Conservation (phyloP, 257 asterid genomes). For the Fraxinus pennsylvanica region DNA sequence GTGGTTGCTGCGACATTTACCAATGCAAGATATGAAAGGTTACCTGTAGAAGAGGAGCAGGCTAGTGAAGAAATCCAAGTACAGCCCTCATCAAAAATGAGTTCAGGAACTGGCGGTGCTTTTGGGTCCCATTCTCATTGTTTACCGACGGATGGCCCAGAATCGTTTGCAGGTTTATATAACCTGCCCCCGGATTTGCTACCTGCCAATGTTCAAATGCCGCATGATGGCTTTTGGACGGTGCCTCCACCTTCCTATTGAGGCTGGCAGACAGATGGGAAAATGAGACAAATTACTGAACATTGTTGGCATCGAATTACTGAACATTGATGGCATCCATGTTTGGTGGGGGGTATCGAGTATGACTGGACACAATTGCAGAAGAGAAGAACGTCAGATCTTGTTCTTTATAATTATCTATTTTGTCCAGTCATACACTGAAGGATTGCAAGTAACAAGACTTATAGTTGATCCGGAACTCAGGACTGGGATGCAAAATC, state of each 20-base stretch:
- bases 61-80: constrained; percentile 35
- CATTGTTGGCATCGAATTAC: background rate
- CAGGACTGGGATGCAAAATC: background rate
- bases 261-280: background rate
- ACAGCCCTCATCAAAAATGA: constrained; percentile 26
- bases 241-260: constrained; percentile 52
- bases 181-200: constrained; percentile 47
- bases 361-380: background rate
- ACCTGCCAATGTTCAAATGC: constrained; percentile 60
- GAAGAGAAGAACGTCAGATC: background rate
- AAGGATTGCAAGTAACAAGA: background rate
- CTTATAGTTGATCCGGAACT: background rate
- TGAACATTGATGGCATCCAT: background rate
- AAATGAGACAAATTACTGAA: background rate
- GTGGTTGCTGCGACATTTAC: constrained; percentile 77
- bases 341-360: background rate
- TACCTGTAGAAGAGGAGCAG: constrained; percentile 62
- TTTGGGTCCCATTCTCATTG: constrained; percentile 26
- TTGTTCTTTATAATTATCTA: background rate
- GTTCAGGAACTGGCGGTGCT: constrained; percentile 20
- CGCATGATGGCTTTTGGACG: constrained; percentile 61
- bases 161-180: constrained; percentile 38
- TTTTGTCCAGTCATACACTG: background rate
- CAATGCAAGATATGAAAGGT: constrained; percentile 67
- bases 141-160: constrained; percentile 25